These are phyloP conservation scores for Raphidocelis subcapitata DNA, from an alignment of 139 green algal genomes.

Conservation along the genomic window DNA sequence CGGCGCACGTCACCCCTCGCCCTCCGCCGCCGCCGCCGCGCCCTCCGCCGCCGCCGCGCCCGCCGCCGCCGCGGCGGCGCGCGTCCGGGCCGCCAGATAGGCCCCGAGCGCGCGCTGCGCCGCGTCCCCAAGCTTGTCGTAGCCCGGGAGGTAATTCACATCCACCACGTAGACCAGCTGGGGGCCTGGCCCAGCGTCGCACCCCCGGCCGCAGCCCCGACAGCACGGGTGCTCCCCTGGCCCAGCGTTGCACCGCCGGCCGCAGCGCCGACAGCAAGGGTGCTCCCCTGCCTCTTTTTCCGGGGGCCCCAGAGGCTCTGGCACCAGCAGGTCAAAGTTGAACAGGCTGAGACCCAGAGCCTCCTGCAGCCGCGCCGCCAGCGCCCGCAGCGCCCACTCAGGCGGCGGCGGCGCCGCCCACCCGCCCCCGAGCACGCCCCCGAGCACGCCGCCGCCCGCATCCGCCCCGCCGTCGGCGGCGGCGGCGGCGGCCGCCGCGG, in stretches of 20 bases:
- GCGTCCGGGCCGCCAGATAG: no score
- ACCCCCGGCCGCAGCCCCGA: no score
- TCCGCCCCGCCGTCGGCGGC: no score
- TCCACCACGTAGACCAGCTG: slow-evolving; percentile 20
- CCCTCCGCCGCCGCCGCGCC: not conserved
- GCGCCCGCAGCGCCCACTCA: not conserved
- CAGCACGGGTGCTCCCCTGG: no score
- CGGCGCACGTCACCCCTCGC: no score
- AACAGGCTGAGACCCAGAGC: slow-evolving; percentile 10
- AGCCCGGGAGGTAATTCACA: slow-evolving; percentile 37
- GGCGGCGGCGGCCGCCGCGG: no score
- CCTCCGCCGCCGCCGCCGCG: not conserved
- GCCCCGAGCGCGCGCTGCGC: not conserved
- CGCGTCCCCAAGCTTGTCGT: slow-evolving; percentile 25
- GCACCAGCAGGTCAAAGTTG: slow-evolving; percentile 31
- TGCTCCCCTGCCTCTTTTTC: no score
- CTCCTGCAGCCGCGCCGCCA: not conserved
- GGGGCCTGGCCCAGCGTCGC: not conserved
- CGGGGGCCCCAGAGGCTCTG: no score
- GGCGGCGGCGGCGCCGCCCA: not conserved
- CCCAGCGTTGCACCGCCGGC: no score
- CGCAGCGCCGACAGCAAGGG: no score
- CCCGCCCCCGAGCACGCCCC: no score
- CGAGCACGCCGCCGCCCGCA: no score
- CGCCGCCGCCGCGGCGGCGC: not conserved